Conservation (phyloP, 306 rosid species). For the Pterocarpus santalinus region DNA sequence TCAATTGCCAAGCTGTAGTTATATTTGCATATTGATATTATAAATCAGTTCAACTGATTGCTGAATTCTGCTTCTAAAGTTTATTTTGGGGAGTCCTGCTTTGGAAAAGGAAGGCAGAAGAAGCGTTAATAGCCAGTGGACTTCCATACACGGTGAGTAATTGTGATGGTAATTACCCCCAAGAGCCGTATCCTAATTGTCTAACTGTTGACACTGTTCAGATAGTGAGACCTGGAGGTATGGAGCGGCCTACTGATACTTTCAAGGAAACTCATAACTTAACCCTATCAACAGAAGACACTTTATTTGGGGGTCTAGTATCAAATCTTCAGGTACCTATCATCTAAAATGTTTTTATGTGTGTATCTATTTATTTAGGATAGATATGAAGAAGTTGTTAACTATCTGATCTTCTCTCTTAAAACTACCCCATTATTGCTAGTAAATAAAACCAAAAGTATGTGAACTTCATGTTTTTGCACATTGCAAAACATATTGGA, state of each 20-base stretch:
- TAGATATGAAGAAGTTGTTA: slow-evolving; percentile 25
- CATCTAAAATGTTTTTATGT: slow-evolving; percentile 19
- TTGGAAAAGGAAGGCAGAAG: slow-evolving; percentile 99
- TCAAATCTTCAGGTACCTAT: slow-evolving; percentile 91
- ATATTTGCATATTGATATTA: not conserved
- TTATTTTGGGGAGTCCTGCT: slow-evolving; percentile 96
- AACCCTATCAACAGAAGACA: slow-evolving; percentile 83
- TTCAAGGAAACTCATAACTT: slow-evolving; percentile 95
- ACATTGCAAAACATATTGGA: not conserved
- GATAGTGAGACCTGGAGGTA: slow-evolving; percentile 99
- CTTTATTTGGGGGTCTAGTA: slow-evolving; percentile 94
- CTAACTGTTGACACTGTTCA: slow-evolving; percentile 54
- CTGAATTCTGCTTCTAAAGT: slow-evolving; percentile 58
- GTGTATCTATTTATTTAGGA: slow-evolving; percentile 13
- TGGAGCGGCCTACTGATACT: slow-evolving; percentile 99
- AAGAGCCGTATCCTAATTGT: slow-evolving; percentile 9
- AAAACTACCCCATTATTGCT: not conserved
- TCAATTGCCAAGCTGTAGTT: slow-evolving; percentile 20
- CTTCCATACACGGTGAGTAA: slow-evolving; percentile 87
- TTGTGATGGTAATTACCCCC: slow-evolving; percentile 26
- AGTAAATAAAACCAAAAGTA: too few species aligned
- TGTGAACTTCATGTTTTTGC: not conserved
- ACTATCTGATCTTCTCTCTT: slow-evolving; percentile 4
- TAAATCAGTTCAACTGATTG: slow-evolving; percentile 38
- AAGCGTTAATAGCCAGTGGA: slow-evolving; percentile 91